These are phyloP conservation scores for Colletotrichum sp. DNA, from an alignment of 2,329 filamentous ascomycete species.

Conservation along the genomic window DNA sequence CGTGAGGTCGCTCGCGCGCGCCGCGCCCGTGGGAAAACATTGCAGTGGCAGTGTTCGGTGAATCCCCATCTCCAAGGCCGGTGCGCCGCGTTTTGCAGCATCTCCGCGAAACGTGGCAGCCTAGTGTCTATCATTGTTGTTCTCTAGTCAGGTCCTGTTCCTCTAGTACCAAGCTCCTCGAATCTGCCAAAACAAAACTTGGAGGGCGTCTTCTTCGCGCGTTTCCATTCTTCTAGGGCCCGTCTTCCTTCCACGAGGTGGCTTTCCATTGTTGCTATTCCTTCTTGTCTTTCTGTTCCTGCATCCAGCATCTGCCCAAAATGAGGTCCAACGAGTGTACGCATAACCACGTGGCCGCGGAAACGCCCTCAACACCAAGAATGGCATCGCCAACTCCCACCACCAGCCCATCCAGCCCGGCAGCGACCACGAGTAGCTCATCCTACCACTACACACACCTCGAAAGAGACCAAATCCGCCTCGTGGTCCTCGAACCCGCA, in stretches of 20 bases:
- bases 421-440: background rate
- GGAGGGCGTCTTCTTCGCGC: background rate
- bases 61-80: background rate
- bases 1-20: background rate
- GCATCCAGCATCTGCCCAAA: background rate
- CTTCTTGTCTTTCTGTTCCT: background rate
- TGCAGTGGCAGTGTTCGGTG: background rate
- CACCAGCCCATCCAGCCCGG: background rate
- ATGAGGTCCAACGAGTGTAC: background rate
- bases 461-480: background rate
- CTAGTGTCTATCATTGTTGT: background rate
- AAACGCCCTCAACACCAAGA: background rate
- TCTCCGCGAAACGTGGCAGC: background rate
- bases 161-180: background rate
- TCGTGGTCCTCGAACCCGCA: background rate
- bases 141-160: background rate
- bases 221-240: background rate
- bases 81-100: background rate
- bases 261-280: background rate
- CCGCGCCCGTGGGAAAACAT: background rate
- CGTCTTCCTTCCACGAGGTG: background rate
- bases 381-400: background rate
- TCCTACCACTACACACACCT: background rate
- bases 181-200: background rate
- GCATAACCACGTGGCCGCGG: background rate